Evolutionary conservation across 2,329 filamentous ascomycete genomes (phyloP), one percentile per base, ranked within the genome.

Genomic region (Apiospora kogelbergensis): DNA sequence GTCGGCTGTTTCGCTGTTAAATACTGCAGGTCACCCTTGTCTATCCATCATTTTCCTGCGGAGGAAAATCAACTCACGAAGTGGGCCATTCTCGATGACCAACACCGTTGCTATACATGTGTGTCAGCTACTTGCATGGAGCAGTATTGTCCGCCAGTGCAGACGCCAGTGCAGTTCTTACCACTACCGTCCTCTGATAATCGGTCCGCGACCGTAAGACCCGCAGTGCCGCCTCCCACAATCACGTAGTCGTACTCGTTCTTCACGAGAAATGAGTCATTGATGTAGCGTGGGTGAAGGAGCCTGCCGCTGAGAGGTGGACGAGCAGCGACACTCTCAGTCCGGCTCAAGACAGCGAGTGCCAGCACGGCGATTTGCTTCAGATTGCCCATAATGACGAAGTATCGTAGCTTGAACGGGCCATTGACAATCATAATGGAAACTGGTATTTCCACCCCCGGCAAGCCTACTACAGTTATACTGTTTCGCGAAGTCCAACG

Each of bases 241-340:
- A 73, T 48, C 13, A 73, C 69, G 60, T 71, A 73, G 67, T 73
- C 72, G 66, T 71, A 70, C 37, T 69, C 72, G 45, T 74, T 70
- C n/a, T 60, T 60, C 6, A 60, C 53, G 7, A 60, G 53, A 37
- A 26, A 60, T 3, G 53, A 22, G 53, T 60, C 53, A 30, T 60
- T 60, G 2, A 60, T 60, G 10, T 37, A 60, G 7, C 53, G 53
- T 37, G 53, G 7, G 9, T 37, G 53, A 3, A 60, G 30, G 9
- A 60, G 30, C 6, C 20, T 60, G 17, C 30, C 30, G 20, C 11
- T 11, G 26, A 5, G 20, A 60, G 53, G 5, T 45, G 17, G 53
- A 22, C 30, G 30, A 37, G 53, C 53, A 37, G 6, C 20, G 4
- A 20, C 30, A 17, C 17, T 4, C 20, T 22, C 20, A 1, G 30